Evolutionary conservation across 345 rosid species (phyloP).

Genomic region (Combretum micranthum): DNA sequence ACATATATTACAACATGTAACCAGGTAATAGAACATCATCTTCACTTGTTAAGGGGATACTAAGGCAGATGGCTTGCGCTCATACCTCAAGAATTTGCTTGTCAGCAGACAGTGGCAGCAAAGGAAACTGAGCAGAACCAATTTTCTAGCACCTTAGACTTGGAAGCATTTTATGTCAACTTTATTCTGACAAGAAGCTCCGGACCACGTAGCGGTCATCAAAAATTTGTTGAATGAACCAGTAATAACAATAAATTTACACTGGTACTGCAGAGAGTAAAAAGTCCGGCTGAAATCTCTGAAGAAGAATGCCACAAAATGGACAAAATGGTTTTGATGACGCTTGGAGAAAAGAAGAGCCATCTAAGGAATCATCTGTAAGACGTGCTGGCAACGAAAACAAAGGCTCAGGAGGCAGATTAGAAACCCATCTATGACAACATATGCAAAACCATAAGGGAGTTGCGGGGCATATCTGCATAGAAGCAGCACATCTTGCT

Average conservation of each 20-base stretch:
- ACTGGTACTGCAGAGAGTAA: conserved; percentile 60
- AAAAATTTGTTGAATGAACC: no score
- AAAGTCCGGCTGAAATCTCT: conserved; percentile 64
- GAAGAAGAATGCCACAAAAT: conserved; percentile 66
- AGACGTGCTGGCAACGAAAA: conserved; percentile 46
- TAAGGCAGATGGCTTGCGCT: no score
- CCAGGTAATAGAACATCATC: no score
- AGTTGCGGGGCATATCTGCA: conserved; percentile 68
- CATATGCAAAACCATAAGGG: conserved; percentile 86
- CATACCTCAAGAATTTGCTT: no score
- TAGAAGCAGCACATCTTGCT: conserved; percentile 63
- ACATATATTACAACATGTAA: no score
- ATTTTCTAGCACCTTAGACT: no score
- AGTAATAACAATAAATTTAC: conserved; percentile 3
- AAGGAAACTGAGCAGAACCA: no score
- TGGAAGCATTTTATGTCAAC: no score
- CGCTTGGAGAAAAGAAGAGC: conserved; percentile 16
- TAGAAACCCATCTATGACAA: conserved; percentile 48
- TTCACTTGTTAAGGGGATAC: no score
- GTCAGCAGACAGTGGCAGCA: no score
- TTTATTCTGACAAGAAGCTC: no score
- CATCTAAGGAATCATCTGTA: conserved; percentile 22
- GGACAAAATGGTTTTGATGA: conserved; percentile 55
- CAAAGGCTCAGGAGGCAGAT: conserved; percentile 45
- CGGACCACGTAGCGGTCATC: no score